phyloP scores from a whole-genome alignment of 192 early-diverging fungal genomes.

The Gigaspora rosea region DNA sequence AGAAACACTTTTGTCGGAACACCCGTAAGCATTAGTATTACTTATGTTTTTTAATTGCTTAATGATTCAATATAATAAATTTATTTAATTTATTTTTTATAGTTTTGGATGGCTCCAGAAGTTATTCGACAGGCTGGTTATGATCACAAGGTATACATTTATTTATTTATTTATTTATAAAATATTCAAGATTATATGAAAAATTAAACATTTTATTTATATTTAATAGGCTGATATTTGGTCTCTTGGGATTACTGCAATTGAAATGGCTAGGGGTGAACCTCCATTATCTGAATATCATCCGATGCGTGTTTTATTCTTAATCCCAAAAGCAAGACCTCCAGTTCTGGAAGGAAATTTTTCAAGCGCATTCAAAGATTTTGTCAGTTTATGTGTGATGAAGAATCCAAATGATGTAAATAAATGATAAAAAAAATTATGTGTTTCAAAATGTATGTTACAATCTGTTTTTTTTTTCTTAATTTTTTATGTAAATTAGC shows the following conservation, averaged over 20 bases:
- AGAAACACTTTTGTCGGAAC: constrained; percentile 96
- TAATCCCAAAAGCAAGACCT: constrained; percentile 91
- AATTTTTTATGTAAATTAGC: constrained; percentile 42
- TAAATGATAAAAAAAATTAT: background rate
- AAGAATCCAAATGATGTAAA: constrained; percentile 80
- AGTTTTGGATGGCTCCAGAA: constrained; percentile 86
- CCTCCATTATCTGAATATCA: constrained; percentile 95
- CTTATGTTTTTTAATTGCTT: background rate
- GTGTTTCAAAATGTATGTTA: background rate
- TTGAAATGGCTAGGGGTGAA: constrained; percentile 90
- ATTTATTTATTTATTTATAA: constrained; percentile 38
- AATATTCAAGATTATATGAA: background rate
- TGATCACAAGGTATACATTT: constrained; percentile 3
- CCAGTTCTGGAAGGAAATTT: constrained; percentile 80
- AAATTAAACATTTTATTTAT: background rate
- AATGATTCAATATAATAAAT: background rate
- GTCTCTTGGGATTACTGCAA: constrained; percentile 96
- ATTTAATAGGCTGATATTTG: constrained; percentile 88
- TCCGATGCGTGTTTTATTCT: constrained; percentile 92
- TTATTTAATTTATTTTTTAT: background rate
- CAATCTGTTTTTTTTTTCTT: background rate
- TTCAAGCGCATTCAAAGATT: constrained; percentile 86
- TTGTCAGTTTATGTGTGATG: constrained; percentile 84
- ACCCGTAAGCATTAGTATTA: constrained; percentile 56
- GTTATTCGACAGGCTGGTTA: constrained; percentile 81